Evolutionary conservation across 2,329 filamentous ascomycete species (phyloP).

Genomic region (Hypoxylon sp.): DNA sequence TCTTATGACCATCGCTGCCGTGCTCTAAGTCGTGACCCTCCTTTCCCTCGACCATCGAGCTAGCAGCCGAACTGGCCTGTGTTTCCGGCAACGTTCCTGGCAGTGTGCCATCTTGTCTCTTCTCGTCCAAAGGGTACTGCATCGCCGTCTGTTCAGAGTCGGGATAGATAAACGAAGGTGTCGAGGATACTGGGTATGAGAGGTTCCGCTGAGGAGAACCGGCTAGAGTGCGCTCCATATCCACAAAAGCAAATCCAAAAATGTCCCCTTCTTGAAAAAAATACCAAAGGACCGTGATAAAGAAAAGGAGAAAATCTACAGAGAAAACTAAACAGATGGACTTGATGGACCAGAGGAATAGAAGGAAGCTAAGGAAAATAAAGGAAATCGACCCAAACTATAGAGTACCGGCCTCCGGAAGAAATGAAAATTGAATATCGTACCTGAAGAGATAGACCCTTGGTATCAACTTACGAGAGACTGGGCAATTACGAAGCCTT

Average conservation of each 20-base stretch:
- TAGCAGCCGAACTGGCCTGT: conserved; percentile 45
- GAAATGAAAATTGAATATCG: conserved; percentile 43
- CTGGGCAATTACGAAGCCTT: conserved; percentile 44
- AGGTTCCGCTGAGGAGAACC: conserved; percentile 23
- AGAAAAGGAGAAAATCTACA: conserved; percentile 25
- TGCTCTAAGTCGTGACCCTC: conserved; percentile 47
- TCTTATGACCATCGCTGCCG: conserved; percentile 36
- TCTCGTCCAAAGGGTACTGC: conserved; percentile 40
- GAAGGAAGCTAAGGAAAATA: conserved; percentile 39
- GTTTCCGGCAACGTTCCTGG: conserved; percentile 28
- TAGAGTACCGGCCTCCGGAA: conserved; percentile 45
- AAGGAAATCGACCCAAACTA: conserved; percentile 31
- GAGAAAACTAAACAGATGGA: conserved; percentile 32
- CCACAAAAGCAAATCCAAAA: conserved; percentile 12
- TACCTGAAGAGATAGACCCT: conserved; percentile 31
- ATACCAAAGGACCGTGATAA: conserved; percentile 11
- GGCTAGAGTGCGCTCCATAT: conserved; percentile 33
- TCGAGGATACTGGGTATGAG: conserved; percentile 27
- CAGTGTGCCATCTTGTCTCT: conserved; percentile 32
- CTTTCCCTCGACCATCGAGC: conserved; percentile 46
- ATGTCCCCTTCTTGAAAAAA: neutral
- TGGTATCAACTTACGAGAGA: conserved; percentile 30
- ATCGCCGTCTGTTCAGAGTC: conserved; percentile 24
- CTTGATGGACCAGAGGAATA: conserved; percentile 20
- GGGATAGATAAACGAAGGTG: conserved; percentile 30